These are phyloP conservation scores for Ganoderma leucocontextum DNA, from an alignment of 1,284 basidiomycete genomes.

Conservation along the genomic window DNA sequence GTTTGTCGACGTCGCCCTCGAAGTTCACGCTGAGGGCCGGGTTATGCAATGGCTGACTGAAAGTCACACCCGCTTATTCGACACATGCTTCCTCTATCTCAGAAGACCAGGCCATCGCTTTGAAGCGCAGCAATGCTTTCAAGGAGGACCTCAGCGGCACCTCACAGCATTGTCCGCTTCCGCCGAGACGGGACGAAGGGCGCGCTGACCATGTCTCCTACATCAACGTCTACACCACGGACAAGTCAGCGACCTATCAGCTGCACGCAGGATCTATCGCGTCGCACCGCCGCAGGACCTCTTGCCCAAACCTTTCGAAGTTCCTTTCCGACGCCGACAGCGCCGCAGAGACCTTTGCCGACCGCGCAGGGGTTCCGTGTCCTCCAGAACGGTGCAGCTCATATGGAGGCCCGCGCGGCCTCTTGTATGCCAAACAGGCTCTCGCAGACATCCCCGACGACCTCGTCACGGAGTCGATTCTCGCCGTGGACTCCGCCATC, in stretches of 20 bases:
- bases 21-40: neutral
- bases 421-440: neutral
- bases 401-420: neutral
- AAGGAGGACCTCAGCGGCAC: too few relatives aligned
- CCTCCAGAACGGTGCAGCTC: neutral
- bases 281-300: neutral
- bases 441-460: neutral
- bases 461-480: neutral
- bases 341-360: neutral
- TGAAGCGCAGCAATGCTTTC: too few relatives aligned
- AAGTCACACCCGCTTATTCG: too few relatives aligned
- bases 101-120: too few relatives aligned
- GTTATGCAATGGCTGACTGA: neutral
- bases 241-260: slow-evolving; percentile 4
- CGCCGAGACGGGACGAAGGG: too few relatives aligned
- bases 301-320: neutral
- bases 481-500: neutral
- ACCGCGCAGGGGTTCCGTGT: neutral
- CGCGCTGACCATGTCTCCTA: neutral
- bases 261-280: neutral
- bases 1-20: slow-evolving; percentile 4
- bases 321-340: neutral
- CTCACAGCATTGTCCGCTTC: too few relatives aligned
- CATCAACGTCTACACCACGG: slow-evolving; percentile 8
- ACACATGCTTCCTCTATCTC: too few relatives aligned